Percentiles rank a stretch among this genome's conserved stretches.
Evolutionary conservation across 768 basidiomycete genomes (phyloP).

Genomic region (Trametes cinnabarina): DNA sequence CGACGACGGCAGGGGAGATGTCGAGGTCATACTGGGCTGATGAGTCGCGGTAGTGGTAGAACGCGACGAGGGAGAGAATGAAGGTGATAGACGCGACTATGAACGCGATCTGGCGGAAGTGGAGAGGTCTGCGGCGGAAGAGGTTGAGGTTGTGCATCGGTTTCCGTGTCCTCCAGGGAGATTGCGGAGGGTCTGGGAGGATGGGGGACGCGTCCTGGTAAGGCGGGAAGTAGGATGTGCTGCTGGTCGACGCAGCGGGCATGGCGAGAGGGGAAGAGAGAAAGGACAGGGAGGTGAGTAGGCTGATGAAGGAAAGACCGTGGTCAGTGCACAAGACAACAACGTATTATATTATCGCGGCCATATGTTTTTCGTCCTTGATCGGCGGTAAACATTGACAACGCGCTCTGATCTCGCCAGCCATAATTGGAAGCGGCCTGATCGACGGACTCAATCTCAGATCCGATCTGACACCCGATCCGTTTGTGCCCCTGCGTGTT

Average conservation of each 20-base stretch:
- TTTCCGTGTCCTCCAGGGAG: conserved; percentile 18
- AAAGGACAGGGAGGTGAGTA: background rate
- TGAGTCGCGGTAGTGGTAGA: conserved; percentile 6
- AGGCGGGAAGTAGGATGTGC: conserved; percentile 6
- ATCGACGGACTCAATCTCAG: too few species aligned
- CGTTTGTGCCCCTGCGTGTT: too few species aligned
- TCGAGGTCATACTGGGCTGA: background rate
- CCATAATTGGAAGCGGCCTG: too few species aligned
- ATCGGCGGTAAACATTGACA: too few species aligned
- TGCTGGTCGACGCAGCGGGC: background rate
- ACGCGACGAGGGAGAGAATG: conserved; percentile 11
- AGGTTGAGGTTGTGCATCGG: too few species aligned
- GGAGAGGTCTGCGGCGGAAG: conserved; percentile 16
- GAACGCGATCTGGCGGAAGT: conserved; percentile 10
- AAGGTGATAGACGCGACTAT: conserved; percentile 8
- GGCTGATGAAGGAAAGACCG: background rate
- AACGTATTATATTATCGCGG: too few species aligned
- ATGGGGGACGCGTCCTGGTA: conserved; percentile 8
- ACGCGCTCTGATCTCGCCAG: background rate
- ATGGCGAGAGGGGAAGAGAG: background rate
- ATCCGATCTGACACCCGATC: background rate
- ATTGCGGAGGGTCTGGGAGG: conserved; percentile 2
- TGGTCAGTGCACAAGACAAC: background rate
- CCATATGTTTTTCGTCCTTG: too few species aligned
- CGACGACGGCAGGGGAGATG: background rate